phyloP scores from a whole-genome alignment of 1,139 yeast genomes.

The Tardiomyces digboiensis region DNA sequence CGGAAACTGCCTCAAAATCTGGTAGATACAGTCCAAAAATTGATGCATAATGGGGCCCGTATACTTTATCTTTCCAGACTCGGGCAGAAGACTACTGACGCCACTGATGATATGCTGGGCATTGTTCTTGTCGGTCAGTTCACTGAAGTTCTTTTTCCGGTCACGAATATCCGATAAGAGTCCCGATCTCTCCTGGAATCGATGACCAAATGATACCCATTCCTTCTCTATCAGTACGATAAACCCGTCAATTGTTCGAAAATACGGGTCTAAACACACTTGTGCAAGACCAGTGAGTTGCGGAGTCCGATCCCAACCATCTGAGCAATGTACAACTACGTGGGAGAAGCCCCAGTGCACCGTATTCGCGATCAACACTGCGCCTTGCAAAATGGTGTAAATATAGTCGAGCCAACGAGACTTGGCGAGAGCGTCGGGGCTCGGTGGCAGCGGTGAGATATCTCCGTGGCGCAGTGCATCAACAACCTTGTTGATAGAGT shows the following conservation, averaged over 20 bases:
- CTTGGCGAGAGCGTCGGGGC: constrained; percentile 40
- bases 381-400: constrained; percentile 59
- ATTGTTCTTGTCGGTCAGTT: constrained; percentile 27
- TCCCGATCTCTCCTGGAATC: constrained; percentile 77
- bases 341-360: constrained; percentile 77
- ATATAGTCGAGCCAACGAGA: constrained; percentile 78
- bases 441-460: constrained; percentile 36
- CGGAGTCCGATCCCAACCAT: constrained; percentile 97
- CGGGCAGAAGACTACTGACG: constrained; percentile 24
- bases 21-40: constrained; percentile 84
- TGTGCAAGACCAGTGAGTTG: constrained; percentile 82
- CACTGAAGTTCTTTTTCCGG: constrained; percentile 4
- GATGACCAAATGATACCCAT: constrained; percentile 92
- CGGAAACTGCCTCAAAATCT: constrained; percentile 64
- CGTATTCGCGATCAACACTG: constrained; percentile 70
- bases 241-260: constrained; percentile 80
- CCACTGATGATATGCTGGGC: constrained; percentile 31
- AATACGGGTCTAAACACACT: constrained; percentile 84
- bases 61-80: constrained; percentile 35
- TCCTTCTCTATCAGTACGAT: constrained; percentile 83
- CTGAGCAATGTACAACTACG: constrained; percentile 86
- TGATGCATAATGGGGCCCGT: constrained; percentile 92
- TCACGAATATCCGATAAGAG: constrained; percentile 34
- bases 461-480: constrained; percentile 65
- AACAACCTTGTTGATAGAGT: constrained; percentile 57